Evolutionary conservation across 2,329 filamentous ascomycete genomes (phyloP).

Genomic region (Sphaerulina vaccinii): DNA sequence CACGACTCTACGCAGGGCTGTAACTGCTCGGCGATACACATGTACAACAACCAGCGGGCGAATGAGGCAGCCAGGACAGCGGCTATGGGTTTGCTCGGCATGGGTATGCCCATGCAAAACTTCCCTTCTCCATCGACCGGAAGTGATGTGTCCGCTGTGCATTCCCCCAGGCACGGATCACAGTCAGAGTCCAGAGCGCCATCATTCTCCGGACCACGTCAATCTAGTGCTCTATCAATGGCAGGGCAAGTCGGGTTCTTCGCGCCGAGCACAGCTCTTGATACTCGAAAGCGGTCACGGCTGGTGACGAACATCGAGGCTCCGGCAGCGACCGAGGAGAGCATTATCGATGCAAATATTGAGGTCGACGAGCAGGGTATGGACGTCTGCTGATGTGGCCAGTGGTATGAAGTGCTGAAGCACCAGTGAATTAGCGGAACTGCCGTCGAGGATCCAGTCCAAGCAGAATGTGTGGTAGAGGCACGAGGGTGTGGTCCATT

Average conservation of each 20-base stretch:
- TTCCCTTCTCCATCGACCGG: conserved; percentile 26
- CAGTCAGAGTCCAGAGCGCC: conserved; percentile 17
- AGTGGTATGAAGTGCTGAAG: neutral
- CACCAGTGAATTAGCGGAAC: neutral
- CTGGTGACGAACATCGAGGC: neutral
- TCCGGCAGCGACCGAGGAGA: neutral
- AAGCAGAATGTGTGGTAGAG: neutral
- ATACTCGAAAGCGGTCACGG: conserved; percentile 2
- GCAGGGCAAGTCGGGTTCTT: conserved; percentile 3
- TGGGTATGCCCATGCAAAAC: conserved; percentile 5
- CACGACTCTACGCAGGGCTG: conserved; percentile 35
- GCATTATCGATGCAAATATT: neutral
- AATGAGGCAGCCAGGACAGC: conserved; percentile 27
- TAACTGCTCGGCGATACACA: conserved; percentile 34
- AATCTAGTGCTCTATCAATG: conserved; percentile 11
- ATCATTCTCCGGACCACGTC: conserved; percentile 21
- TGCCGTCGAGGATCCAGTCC: neutral
- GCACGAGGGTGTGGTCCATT: neutral
- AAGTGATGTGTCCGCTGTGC: conserved; percentile 15
- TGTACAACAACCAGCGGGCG: conserved; percentile 37
- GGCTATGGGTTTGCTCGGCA: conserved; percentile 14
- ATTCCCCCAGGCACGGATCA: conserved; percentile 16
- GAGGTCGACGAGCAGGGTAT: neutral
- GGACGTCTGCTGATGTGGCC: neutral
- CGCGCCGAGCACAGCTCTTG: neutral